Evolutionary conservation across 2,329 filamentous ascomycete species (phyloP), one percentile per base, ranked within the genome.

Genomic region (Diaporthe destruens): DNA sequence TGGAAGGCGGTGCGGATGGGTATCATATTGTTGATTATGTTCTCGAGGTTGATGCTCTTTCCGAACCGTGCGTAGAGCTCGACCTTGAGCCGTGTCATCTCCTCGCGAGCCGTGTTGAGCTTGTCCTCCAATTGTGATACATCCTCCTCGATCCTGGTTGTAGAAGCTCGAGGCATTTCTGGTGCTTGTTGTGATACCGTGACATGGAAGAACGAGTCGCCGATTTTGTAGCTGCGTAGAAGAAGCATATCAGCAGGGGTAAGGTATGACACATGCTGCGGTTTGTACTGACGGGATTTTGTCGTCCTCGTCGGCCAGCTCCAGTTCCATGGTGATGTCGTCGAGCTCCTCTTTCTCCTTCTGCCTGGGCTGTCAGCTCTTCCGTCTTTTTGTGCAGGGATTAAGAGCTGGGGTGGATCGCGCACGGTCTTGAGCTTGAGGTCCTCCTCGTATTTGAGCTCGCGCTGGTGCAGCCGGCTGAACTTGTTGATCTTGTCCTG

Each of bases 401-500:
- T 23, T 7, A 8, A 34, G 1, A n/a, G 3, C 6, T 32, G 2
- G 36, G 3, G 9, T 1, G 3, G 1, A 9, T 5, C n/a, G 82
- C 90, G 74, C 81, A 95, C 96, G 81, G 91, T 91, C 82, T 97
- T 98, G 7, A 84, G 82, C 80, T 93, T 92, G 76, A 98, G 84
- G 77, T 96, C 91, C 61, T 97, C 95, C 80, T 97, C 92, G 4
- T 98, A 82, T 3, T 87, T 83, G 44, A 93, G 87, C 81, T 98
- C 93, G 67, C 94, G 92, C 81, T 97, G 94, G 82, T 99, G 96
- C 75, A 99, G 87, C 56, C 95, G 92, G 83, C 95, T 98, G 87
- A 99, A 99, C 76, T 91, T 92, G 85, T 99, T 99, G 90, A 99
- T 99, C 85, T 96, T 97, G 85, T 98, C 95, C 83, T 99, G 96